phyloP scores from a whole-genome alignment of 2,329 filamentous ascomycete species.

The Venturia effusa region DNA sequence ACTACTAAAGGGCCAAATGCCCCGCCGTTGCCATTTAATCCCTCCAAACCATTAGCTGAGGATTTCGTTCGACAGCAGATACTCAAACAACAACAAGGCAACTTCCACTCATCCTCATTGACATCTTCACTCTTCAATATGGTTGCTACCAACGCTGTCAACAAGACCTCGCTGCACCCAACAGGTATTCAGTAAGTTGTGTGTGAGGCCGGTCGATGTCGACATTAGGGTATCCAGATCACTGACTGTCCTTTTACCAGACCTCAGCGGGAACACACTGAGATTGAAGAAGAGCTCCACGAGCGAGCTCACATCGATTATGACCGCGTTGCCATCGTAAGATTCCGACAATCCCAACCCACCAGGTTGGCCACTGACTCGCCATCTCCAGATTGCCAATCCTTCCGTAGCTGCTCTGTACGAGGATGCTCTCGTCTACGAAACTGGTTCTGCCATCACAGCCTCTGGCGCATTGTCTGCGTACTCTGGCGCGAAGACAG shows the following conservation, averaged over 20 bases:
- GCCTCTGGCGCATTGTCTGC: constrained; percentile 89
- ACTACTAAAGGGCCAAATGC: constrained; percentile 10
- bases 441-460: constrained; percentile 94
- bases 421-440: constrained; percentile 97
- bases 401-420: constrained; percentile 92
- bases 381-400: constrained; percentile 59
- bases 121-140: constrained; percentile 31
- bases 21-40: constrained; percentile 20
- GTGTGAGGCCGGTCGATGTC: constrained; percentile 7
- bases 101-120: constrained; percentile 49
- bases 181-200: constrained; percentile 72
- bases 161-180: constrained; percentile 88
- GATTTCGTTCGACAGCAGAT: constrained; percentile 49
- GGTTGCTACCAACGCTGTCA: constrained; percentile 47
- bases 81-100: constrained; percentile 45
- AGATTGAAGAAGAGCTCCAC: constrained; percentile 95
- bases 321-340: constrained; percentile 92
- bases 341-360: constrained; percentile 20
- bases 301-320: constrained; percentile 99
- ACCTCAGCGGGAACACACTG: constrained; percentile 79
- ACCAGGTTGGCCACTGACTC: constrained; percentile 14
- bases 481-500: constrained; percentile 97
- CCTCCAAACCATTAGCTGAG: constrained; percentile 37
- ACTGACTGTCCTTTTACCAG: constrained; percentile 33
- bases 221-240: not conserved